Evolutionary conservation across 441 rosid genomes (phyloP), one percentile per base, ranked within the genome.

Genomic region (Adansonia rubrostipa): DNA sequence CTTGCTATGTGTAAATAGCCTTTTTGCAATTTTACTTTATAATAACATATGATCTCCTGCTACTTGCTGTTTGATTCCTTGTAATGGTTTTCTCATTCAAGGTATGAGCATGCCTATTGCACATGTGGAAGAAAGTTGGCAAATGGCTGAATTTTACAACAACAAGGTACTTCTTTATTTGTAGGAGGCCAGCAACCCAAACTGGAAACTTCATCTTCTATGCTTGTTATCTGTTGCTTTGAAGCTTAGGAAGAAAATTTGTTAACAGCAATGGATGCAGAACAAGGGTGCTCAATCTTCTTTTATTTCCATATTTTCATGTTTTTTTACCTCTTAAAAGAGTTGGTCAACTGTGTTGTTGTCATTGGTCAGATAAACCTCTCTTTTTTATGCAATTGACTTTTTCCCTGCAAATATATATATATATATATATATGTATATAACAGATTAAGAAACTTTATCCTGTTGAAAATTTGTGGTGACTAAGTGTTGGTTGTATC

Each of bases 21-120:
- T 1, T 50, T 75, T 36, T 47, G 6, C 67, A 8, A 13, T 60
- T 75, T 50, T 22, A 19, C 44, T 33, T 64, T 68, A 51, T 68
- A 56, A 70, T 78, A 33, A 51, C 36, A 22, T 66, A 45, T 72
- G 5, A 28, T 68, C 28, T 71, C 40, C 15, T 53, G 13, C 36
- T 48, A 42, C 40, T 20, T 40, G 50, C 42, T 70, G 20, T 71
- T 70, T 78, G 50, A 71, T 75, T 80, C 61, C 33, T 15, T 6
- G 33, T 72, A 48, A 33, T 75, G 28, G 9, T 79, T 81, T 76
- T 63, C 20, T 60, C 61, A 19, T 79, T 82, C 58, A 83, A 95
- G 99, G 99, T 83, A 93, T 93, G 98, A 91, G 89, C 86, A 94
- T 94, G 99, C 99, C 99, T 47, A 91, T 89, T 42, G 96, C 98